Evolutionary conservation across 2,329 filamentous ascomycete species (phyloP).

Genomic region (Neurospora sp.): DNA sequence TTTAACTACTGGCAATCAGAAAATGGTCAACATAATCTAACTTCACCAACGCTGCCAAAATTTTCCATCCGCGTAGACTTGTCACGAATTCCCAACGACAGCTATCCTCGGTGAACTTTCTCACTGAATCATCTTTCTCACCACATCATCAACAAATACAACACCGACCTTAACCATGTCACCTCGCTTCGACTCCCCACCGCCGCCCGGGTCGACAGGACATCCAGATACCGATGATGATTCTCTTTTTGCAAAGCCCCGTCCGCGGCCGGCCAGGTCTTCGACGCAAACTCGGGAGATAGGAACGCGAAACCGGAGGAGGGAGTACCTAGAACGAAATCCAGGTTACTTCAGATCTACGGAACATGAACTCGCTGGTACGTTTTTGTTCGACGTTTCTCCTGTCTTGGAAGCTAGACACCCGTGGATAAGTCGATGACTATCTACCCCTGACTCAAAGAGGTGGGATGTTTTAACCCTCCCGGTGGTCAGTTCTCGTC

Average conservation of each 20-base stretch:
- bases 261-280: conserved; percentile 34
- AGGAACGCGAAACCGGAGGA: conserved; percentile 62
- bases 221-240: not conserved
- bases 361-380: conserved; percentile 47
- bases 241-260: conserved; percentile 26
- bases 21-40: not conserved
- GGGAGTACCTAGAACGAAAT: conserved; percentile 63
- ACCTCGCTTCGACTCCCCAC: conserved; percentile 10
- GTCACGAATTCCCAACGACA: too few relatives aligned
- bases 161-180: conserved; percentile 1
- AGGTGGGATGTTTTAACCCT: not conserved
- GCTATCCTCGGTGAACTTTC: not conserved
- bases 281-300: conserved; percentile 36
- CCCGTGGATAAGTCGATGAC: not conserved
- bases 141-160: not conserved
- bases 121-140: not conserved
- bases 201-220: not conserved
- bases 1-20: not conserved
- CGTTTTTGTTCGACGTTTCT: conserved; percentile 9
- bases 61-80: not conserved
- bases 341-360: conserved; percentile 56
- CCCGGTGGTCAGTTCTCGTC: not conserved
- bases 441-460: not conserved
- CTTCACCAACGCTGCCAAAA: not conserved
- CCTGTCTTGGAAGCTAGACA: not conserved